Evolutionary conservation across 1,284 basidiomycete genomes (phyloP), one percentile per base, ranked within the genome.

Genomic region (Marasmius tenuissimus): DNA sequence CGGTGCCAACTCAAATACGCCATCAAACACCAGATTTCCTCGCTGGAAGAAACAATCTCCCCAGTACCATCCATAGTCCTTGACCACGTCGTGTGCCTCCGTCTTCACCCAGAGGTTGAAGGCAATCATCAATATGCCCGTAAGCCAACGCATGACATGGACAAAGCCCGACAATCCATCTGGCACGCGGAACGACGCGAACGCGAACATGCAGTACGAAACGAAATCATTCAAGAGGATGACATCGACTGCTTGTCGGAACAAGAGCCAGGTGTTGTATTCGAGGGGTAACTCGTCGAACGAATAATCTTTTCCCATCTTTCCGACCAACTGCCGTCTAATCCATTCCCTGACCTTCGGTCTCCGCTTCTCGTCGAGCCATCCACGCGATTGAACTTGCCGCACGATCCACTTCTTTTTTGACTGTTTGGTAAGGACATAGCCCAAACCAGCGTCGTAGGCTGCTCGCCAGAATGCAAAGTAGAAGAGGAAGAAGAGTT

Each of bases 41-140:
- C 91, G 87, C 72, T 92, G 90, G 83, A 98, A 99, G 80, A 99
- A 99, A 56, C 93, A 93, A 71, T 99, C 97, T 18, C 97, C 97
- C 97, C 97, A 98, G 76, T 99, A 99, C 95, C 94, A 94, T 10
- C 91, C 92, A 65, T 91, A 92, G 67, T 92, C 89, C 67, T 97
- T 98, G 64, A 99, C 96, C 57, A 99, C 94, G 55, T 94, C 85
- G 74, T 99, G 97, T 0, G 97, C 97, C 71, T 99, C 97, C 12
- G 94, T 91, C 77, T 99, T 99, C 68, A 99, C 96, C 96, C 97
- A 99, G 40, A 98, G 83, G 74, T 99, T 99, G 83, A 99, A 98
- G 45, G 85, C 84, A 71, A 99, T 96, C 39, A 99, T 79, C 0
- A 86, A 82, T 68, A 94, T 76, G 12, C 97, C 97, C 12, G 89